Base-by-base conservation (phyloP, 495 filamentous ascomycete species). In the Ramalina intermedia region DNA sequence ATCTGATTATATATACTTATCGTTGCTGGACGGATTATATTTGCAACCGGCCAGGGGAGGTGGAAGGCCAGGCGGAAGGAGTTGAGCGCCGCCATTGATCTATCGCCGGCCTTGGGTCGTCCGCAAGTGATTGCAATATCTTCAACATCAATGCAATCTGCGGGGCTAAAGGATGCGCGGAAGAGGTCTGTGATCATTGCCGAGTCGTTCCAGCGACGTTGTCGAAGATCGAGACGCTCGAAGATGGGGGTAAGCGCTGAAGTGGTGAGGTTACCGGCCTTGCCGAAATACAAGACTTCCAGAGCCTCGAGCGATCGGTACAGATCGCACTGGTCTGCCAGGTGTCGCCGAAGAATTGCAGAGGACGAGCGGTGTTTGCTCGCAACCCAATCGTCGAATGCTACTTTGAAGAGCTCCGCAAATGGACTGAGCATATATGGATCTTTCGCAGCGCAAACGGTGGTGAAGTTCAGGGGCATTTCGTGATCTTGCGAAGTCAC, bases 31-130 rank as follows among this genome's bases (percentile, higher is more conserved):
- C 72, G 75, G 41, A 95, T 70, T 20, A 96, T 76, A 43, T 94
- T 91, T 33, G 80, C 82, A n/a, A 94, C 70, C 0, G 87, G 79
- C 89, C 89, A 95, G 7, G 84, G 77, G 3, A 96, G 69, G 42
- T 73, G 63, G 52, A 82, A 85, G 3, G 66, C 67, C 11, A 86
- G 67, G 6, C 67, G 70, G 5, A 85, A 66, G n/a, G 61, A 63
- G 9, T 73, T 65, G 7, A 88, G 68, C 16, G 71, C 66, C 18
- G 62, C 71, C 23, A 81, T 66, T 6, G 68, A 69, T 45, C 66
- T 54, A 39, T 55, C 53, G 33, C 20, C 35, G 57, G 44, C 43
- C 43, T 46, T 33, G 52, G 38, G 40, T 37, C 35, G 20, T 61
- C 20, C 36, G 54, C 27, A 49, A 47, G 74, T 67, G 26, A 84